Percentiles rank a stretch among this genome's conserved stretches.
Evolutionary conservation across 805 yeast genomes (phyloP).

Genomic region (Kuraishia cidri): DNA sequence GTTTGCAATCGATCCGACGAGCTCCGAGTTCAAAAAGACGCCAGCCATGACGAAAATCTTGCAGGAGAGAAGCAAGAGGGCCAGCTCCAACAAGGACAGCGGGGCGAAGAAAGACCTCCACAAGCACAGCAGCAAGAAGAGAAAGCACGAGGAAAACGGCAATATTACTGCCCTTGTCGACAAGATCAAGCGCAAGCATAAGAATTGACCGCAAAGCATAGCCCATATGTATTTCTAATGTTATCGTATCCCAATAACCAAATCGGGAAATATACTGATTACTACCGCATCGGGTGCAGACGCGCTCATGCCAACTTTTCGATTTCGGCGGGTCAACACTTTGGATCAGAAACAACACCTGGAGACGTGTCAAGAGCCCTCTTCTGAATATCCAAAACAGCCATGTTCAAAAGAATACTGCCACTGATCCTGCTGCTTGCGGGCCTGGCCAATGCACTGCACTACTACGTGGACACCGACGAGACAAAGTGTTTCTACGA

Average conservation of each 20-base stretch:
- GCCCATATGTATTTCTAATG: no score
- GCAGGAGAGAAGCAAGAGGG: conserved; percentile 62
- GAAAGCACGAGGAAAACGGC: conserved; percentile 5
- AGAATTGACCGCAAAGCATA: conserved; percentile 9
- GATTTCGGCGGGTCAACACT: no score
- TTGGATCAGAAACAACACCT: no score
- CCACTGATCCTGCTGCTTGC: conserved; percentile 7
- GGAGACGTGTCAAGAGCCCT: no score
- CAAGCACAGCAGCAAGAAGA: conserved; percentile 5
- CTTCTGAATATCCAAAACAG: no score
- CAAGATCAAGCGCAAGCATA: conserved; percentile 37
- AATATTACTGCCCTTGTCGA: conserved; percentile 29
- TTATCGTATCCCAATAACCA: no score
- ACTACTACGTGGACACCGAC: conserved; percentile 72
- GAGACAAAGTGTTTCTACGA: conserved; percentile 79
- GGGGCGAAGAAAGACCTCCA: conserved; percentile 1
- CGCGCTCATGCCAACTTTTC: no score
- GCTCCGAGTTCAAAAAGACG: conserved; percentile 84
- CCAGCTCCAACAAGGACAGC: conserved; percentile 6
- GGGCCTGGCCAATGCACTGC: conserved; percentile 37
- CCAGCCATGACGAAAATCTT: conserved; percentile 77
- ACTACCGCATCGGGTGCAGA: no score
- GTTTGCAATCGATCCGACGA: conserved; percentile 90
- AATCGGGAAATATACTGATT: no score
- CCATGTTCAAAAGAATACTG: not conserved